These are phyloP conservation scores for Arachnopeziza araneosa DNA, from an alignment of 2,329 filamentous ascomycete species.

Conservation along the genomic window DNA sequence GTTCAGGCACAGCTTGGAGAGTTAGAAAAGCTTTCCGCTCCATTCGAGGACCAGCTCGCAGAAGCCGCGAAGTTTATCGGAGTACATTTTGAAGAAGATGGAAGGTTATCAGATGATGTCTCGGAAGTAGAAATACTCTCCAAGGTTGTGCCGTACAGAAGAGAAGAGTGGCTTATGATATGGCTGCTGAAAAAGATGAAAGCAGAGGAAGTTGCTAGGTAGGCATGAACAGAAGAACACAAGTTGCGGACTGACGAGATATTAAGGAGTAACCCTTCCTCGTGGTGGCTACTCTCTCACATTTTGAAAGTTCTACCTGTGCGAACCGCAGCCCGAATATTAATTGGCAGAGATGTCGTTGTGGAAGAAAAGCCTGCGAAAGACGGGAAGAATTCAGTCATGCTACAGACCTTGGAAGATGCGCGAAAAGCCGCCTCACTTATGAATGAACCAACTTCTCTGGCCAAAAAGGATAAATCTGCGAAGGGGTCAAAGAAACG, in stretches of 20 bases:
- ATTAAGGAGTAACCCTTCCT: conserved; percentile 21
- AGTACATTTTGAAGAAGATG: conserved; percentile 21
- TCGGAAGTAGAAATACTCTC: neutral
- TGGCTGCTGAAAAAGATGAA: conserved; percentile 60
- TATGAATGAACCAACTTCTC: conserved; percentile 1
- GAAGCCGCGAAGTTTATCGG: conserved; percentile 31
- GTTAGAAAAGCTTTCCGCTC: conserved; percentile 31
- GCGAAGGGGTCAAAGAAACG: conserved; percentile 32
- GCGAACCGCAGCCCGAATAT: conserved; percentile 62
- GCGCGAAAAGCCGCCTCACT: conserved; percentile 25
- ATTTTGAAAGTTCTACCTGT: conserved; percentile 61
- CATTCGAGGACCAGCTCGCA: conserved; percentile 31
- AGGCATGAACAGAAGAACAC: conserved; percentile 4
- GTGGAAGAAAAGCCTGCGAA: neutral
- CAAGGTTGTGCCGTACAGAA: conserved; percentile 21
- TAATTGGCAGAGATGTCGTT: conserved; percentile 66
- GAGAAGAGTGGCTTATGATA: conserved; percentile 61
- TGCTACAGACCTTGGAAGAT: conserved; percentile 63
- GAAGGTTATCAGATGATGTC: conserved; percentile 5
- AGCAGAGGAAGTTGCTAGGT: conserved; percentile 30
- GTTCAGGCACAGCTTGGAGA: conserved; percentile 29
- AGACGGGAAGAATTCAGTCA: conserved; percentile 35
- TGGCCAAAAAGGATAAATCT: conserved; percentile 18
- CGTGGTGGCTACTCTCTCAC: conserved; percentile 57
- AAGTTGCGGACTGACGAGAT: conserved; percentile 3